Percentiles rank a stretch among this genome's conserved stretches.
These are phyloP conservation scores for Coniosporium apollinis DNA, from an alignment of 495 filamentous ascomycete species.

Conservation along the genomic window DNA sequence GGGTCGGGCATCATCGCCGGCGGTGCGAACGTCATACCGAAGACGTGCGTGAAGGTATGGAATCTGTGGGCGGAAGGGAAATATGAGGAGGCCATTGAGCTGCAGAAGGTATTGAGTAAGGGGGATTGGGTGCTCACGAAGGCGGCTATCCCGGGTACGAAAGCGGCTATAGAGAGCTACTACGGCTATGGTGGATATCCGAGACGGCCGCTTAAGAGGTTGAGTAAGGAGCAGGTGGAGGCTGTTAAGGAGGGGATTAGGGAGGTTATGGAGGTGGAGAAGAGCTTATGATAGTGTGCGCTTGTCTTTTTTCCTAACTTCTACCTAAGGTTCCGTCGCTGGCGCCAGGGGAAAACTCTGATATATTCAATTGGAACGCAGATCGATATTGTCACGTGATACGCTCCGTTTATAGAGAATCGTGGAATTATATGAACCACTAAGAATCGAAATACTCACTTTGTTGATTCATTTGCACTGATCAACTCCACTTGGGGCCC, in stretches of 20 bases:
- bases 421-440: too few species aligned
- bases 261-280: slow-evolving; percentile 54
- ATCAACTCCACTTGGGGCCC: too few species aligned
- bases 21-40: slow-evolving; percentile 73
- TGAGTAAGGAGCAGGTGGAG: slow-evolving; percentile 37
- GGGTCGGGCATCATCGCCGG: slow-evolving; percentile 77
- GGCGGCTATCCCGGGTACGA: slow-evolving; percentile 71
- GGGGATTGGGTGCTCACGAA: slow-evolving; percentile 82
- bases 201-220: slow-evolving; percentile 50
- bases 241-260: slow-evolving; percentile 44
- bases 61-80: slow-evolving; percentile 56
- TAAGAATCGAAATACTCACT: too few species aligned
- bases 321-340: too few species aligned
- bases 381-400: too few species aligned
- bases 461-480: too few species aligned
- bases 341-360: too few species aligned
- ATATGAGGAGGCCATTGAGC: slow-evolving; percentile 52
- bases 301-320: not conserved
- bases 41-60: slow-evolving; percentile 69
- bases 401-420: too few species aligned
- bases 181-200: slow-evolving; percentile 75
- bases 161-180: slow-evolving; percentile 66
- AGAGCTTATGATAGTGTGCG: too few species aligned
- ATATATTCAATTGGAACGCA: too few species aligned
- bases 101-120: slow-evolving; percentile 53